phyloP scores from a whole-genome alignment of 1,139 yeast species.

The Scheffersomyces quercinus region DNA sequence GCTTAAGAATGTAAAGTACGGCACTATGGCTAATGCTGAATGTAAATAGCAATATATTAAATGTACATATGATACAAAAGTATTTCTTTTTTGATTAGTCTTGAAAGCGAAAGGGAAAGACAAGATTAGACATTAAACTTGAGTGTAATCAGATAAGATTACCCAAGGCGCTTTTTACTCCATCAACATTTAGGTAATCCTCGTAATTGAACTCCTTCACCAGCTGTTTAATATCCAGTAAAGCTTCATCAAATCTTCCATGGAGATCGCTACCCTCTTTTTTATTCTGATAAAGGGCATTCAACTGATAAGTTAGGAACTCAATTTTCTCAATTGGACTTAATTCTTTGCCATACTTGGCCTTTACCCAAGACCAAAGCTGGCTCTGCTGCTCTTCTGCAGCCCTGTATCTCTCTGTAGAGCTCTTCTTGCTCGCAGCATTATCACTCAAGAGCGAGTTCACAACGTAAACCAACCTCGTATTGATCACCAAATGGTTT shows the following conservation, averaged over 20 bases:
- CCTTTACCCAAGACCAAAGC: constrained; percentile 29
- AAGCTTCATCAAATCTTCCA: neutral
- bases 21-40: neutral
- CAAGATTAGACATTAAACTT: too few relatives aligned
- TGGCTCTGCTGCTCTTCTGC: constrained; percentile 1
- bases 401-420: neutral
- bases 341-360: constrained; percentile 19
- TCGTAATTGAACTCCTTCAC: constrained; percentile 15
- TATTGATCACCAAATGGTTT: constrained; percentile 25
- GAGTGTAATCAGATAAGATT: constrained; percentile 6
- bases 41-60: constrained; percentile 6
- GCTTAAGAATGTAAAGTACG: neutral
- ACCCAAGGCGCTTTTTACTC: constrained; percentile 12
- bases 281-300: neutral
- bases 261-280: neutral
- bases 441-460: constrained; percentile 7
- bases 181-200: constrained; percentile 15
- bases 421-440: neutral
- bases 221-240: constrained; percentile 13
- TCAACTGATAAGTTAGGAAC: constrained; percentile 21
- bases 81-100: neutral
- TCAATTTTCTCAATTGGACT: constrained; percentile 23
- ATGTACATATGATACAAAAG: constrained; percentile 2
- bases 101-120: neutral
- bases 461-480: constrained; percentile 17